Evolutionary conservation across 73 alveolate genomes (phyloP), one percentile per base, ranked within the genome.

Genomic region (Uronychia binucleata): DNA sequence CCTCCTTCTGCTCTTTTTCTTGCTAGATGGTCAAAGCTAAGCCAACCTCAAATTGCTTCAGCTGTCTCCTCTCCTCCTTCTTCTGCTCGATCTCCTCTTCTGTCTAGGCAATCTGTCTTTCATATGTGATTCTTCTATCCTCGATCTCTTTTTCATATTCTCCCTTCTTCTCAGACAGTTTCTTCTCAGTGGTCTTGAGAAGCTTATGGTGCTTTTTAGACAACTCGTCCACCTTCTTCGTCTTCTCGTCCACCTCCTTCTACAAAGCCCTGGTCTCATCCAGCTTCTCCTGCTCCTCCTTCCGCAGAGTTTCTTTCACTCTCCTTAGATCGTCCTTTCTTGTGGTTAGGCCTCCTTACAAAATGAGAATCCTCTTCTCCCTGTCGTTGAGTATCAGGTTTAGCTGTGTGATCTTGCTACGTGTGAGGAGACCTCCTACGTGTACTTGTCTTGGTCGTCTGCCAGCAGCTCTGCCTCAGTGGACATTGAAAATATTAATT

Each of bases 1-100:
- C 89, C 32, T 75, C 87, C 33, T 77, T 85, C 29, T 86, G 26
- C 33, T 90, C 34, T 34, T 60, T 46, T 59, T 86, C 82, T 0
- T 74, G 57, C 34, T 77, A 26, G n/a, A 46, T 46, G 19, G 5
- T 46, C 5, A 19, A 19, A 19, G 5, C 19, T 46, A 46, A 19
- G 67, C n/a, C 19, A 46, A 46, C 67, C 5, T 5, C 67, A 46
- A 46, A 46, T 5, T 11, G 67, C 19, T 46, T 46, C n/a, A 46
- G 67, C 5, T 5, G n/a, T 11, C n/a, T 19, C 5, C 67, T 5
- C 19, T 46, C 67, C 19, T 46, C 67, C 67, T 46, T 5, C 33
- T 77, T 31, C 1, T 32, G 77, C 29, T 74, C 83, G 76, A 85
- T 79, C 46, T 90, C 34, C 28, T 81, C 74, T 30, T 67, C 84